Base-by-base conservation (phyloP, 805 yeast species). In the Lipomyces mesembrius region DNA sequence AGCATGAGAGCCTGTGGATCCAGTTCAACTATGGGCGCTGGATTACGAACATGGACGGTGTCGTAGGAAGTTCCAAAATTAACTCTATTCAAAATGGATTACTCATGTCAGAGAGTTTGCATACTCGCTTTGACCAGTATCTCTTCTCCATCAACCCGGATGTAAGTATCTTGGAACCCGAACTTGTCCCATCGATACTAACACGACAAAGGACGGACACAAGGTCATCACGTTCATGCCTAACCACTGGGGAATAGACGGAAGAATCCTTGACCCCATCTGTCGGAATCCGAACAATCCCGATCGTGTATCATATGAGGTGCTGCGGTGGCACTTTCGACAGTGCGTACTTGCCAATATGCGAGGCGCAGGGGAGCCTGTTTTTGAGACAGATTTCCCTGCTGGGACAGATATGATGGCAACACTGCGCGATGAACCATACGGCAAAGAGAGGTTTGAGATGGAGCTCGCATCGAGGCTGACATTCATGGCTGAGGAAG, bases 261-360 rank as follows among this genome's bases (percentile, higher is more conserved):
- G 60, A 22, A 57, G 60, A 37, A 34, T 25, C n/a, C 60, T 57
- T 20, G 60, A 57, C 7, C 43, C 49, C 27, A 29, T 57, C n/a
- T 57, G 60, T 6, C 51, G 60, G 6, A 4, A 57, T 17, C 60
- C 60, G 27, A 29, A 22, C 56, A 29, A 57, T 37, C 46, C 29
- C 29, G 51, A 57, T 57, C 46, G 29, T 22, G 51, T 57, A 35
- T 35, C 51, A 20, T 56, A 57, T 57, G 60, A 57, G 17, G n/a
- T 57, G 27, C 34, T 57, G 60, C 60, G 60, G 46, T 57, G 51
- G 60, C 60, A 57, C 60, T 57, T 57, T 37, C 29, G 51, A 37
- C 60, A 57, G 51, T 34, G 51, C 51, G 2, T 57, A 4, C 60
- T 57, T 35, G 60, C 51, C n/a, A 57, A 57, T 57, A 57, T 57